Base-by-base conservation (phyloP, 495 filamentous ascomycete species). In the Podospora bellae-mahoneyi region DNA sequence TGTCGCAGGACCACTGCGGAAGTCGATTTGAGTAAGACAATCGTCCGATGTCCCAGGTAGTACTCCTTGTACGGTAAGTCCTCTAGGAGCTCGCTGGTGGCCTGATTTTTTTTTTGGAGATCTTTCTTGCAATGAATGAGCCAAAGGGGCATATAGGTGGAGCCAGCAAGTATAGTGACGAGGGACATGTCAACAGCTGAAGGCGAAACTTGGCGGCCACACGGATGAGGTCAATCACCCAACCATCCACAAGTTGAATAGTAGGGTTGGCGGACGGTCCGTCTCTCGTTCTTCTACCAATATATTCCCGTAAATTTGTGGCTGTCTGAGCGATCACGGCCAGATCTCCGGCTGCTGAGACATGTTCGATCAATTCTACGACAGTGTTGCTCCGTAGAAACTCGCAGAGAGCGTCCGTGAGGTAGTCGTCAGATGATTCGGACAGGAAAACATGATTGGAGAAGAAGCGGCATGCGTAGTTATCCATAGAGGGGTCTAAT, bases 171-270 rank as follows among this genome's bases (percentile, higher is more conserved):
- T 79, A 72, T n/a, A 79, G 78, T n/a, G 78, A 73, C 2, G 72
- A 73, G 7, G 77, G 78, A 34, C 69, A 74, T 9, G 64, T 28
- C 5, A 77, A 61, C 0, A 80, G 71, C 61, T 75, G 70, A 4
- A 66, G 44, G 15, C 69, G 57, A 63, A 80, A 80, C 60, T 76
- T 78, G 55, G 73, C 74, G 9, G 72, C 69, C 9, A 80, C 71
- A 6, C 77, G 75, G 20, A 76, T 72, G 53, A 79, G 64, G 34
- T 80, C 78, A 27, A 69, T 76, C 20, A 69, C 69, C 77, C 77
- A 79, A 20, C 61, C 59, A 27, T 74, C 70, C 1, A 75, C 18
- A 23, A 70, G 34, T 6, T 66, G 62, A 5, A 72, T 15, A 1
- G 65, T 10, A 16, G 54, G 15, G 10, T 39, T 57, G 54, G 18